A percentile compares a stretch with the other conserved stretches of the same genome.
Evolutionary conservation across 1,284 basidiomycete genomes (phyloP).

Genomic region (Psilocybe mexicana): DNA sequence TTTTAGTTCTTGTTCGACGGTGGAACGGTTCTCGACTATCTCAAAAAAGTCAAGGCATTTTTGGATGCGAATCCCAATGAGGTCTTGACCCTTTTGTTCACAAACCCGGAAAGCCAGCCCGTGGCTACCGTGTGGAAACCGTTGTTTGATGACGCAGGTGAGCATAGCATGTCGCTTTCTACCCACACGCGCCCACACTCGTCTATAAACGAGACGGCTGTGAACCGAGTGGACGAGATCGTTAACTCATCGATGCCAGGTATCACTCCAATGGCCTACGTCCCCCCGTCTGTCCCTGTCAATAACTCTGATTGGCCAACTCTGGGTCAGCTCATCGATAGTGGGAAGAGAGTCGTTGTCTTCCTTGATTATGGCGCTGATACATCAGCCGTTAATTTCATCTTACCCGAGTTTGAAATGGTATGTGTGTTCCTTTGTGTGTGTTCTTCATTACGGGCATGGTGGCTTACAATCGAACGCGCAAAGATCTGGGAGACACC

Average conservation of each 20-base stretch:
- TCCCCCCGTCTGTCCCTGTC: conserved; percentile 55
- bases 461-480: not conserved
- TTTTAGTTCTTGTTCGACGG: conserved; percentile 52
- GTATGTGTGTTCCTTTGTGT: conserved; percentile 28
- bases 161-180: not conserved
- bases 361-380: conserved; percentile 67
- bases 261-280: conserved; percentile 56
- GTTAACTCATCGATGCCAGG: conserved; percentile 37
- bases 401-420: conserved; percentile 67
- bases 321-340: conserved; percentile 67
- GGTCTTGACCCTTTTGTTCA: conserved; percentile 71
- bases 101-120: conserved; percentile 64
- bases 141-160: conserved; percentile 53
- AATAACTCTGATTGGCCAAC: conserved; percentile 71
- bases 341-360: conserved; percentile 66
- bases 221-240: not conserved
- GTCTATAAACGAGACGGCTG: too few species aligned
- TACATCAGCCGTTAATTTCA: conserved; percentile 48
- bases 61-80: conserved; percentile 73
- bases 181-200: too few species aligned
- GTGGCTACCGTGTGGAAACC: conserved; percentile 52
- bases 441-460: not conserved
- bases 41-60: conserved; percentile 63
- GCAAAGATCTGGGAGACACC: conserved; percentile 76
- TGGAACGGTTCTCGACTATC: conserved; percentile 62